Conservation (phyloP, 768 basidiomycete genomes). For the Serendipita vermifera region DNA sequence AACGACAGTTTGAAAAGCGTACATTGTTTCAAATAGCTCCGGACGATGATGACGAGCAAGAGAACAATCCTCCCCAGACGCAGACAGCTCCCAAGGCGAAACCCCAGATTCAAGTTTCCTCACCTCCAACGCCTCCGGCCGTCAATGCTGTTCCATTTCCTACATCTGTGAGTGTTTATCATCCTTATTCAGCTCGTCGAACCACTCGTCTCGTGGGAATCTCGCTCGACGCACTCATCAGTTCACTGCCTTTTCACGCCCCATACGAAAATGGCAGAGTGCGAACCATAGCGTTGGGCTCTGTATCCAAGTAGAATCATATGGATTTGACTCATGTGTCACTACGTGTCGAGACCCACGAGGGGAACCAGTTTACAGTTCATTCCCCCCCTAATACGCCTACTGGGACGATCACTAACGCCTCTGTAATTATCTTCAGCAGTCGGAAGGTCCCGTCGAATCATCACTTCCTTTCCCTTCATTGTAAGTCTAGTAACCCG, state of each 20-base stretch:
- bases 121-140: neutral
- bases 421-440: neutral
- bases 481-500: neutral
- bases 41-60: conserved; percentile 7
- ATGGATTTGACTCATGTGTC: no score
- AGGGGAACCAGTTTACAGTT: neutral
- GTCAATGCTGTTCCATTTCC: conserved; percentile 3
- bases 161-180: neutral
- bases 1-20: conserved; percentile 8
- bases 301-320: no score
- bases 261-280: no score
- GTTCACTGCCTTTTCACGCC: neutral
- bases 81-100: neutral
- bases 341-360: neutral
- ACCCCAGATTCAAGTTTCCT: neutral
- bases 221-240: neutral
- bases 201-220: no score
- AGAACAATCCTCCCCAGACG: neutral
- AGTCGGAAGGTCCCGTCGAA: neutral
- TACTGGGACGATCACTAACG: conserved; percentile 1
- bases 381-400: neutral
- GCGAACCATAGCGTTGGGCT: no score
- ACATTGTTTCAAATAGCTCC: conserved; percentile 9
- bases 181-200: neutral
- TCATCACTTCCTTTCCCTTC: neutral